Evolutionary conservation across 2,329 filamentous ascomycete species (phyloP), one percentile per base, ranked within the genome.

Genomic region (Zasmidium angulare): DNA sequence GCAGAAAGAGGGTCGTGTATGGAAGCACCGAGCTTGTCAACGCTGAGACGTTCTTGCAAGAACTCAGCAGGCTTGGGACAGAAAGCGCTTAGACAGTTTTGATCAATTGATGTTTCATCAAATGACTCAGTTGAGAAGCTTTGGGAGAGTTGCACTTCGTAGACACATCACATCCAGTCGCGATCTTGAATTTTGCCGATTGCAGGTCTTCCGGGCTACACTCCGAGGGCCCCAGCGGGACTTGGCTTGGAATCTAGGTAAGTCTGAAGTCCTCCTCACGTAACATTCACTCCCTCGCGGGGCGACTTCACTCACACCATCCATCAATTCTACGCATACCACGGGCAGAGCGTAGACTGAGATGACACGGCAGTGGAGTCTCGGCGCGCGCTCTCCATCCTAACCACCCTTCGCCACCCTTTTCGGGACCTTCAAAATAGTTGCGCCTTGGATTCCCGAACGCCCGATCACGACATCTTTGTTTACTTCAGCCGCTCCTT

Each of bases 1-100:
- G 85, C 21, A 89, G 86, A 74, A 89, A 90, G 76, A 84, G 92
- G 64, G 89, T 99, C 10, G 90, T 98, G 1, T 99, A 99, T 75
- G 95, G 95, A 19, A 96, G 92, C 71, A 99, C 95, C 14, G 93
- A 87, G 63, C 72, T 88, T 63, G 79, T 88, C 64, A 86, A 85
- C 67, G 84, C 86, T 10, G 81, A 79, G 57, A 84, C 86, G 64
- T 88, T 88, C 71, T 74, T 88, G 21, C 81, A 82, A 55, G 84
- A 85, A 63, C 74, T 88, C 65, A 80, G 77, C 21, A 81, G 77
- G 61, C 68, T 88, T 63, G 86, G 86, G 4, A 77, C 75, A 61
- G 85, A 87, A 70, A 82, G 78, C 65, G 78, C 67, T 69, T 74
- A 69, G 59, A 63, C 60, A 55, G 48, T 22, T 47, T 23, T 50